Evolutionary conservation across 2,329 filamentous ascomycete genomes (phyloP).

Genomic region (Diatrype stigma): DNA sequence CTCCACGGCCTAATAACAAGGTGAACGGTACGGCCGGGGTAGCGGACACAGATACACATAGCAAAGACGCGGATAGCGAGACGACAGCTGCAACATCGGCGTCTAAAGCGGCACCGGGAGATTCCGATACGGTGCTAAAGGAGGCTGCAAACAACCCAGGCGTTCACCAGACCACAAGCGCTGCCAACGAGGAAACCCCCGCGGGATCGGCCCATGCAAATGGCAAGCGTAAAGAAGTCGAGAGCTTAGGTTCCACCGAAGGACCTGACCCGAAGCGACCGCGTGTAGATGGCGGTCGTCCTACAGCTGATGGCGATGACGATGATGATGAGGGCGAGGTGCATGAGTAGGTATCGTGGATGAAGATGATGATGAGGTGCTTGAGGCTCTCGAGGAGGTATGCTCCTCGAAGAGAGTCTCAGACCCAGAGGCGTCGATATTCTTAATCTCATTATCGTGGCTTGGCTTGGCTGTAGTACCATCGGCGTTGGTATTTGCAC

Average conservation of each 20-base stretch:
- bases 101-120: conserved; percentile 29
- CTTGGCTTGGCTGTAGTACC: too few species aligned
- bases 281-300: conserved; percentile 12
- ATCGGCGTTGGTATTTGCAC: too few species aligned
- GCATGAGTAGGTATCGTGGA: conserved; percentile 18
- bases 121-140: conserved; percentile 27
- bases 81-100: conserved; percentile 27
- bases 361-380: too few species aligned
- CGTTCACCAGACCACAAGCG: conserved; percentile 24
- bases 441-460: too few species aligned
- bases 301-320: not conserved
- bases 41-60: conserved; percentile 11
- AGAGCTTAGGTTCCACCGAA: conserved; percentile 23
- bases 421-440: too few species aligned
- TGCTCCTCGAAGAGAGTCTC: too few species aligned
- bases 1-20: conserved; percentile 25
- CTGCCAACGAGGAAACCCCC: conserved; percentile 26
- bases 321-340: conserved; percentile 47
- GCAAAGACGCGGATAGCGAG: conserved; percentile 18
- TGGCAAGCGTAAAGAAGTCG: conserved; percentile 38
- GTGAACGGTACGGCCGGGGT: conserved; percentile 36
- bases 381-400: too few species aligned
- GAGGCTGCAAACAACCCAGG: conserved; percentile 27
- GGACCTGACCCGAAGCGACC: conserved; percentile 40
- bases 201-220: conserved; percentile 28